Evolutionary conservation across 768 basidiomycete species (phyloP), one percentile per base, ranked within the genome.

Genomic region (Lactarius tabidus): DNA sequence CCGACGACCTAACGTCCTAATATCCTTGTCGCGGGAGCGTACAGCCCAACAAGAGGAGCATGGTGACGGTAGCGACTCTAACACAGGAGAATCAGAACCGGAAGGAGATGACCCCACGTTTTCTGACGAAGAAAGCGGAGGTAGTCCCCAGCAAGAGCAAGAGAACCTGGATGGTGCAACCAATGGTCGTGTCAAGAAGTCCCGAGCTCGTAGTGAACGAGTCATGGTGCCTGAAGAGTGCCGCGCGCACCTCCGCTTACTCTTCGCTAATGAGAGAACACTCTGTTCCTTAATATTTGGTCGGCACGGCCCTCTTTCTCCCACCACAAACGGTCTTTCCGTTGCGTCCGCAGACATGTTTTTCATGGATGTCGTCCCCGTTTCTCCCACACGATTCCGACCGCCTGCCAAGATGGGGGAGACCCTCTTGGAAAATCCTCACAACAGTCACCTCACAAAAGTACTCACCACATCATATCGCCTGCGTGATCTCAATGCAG

Each of bases 381-480:
- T 98, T 23, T 84, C 95, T 18, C 97, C 97, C 18, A 96, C 93
- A 8, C 91, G 96, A 39, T 99, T 98, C 81, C 87, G 97, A 54
- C 97, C 97, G 4, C 91, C 97, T 3, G 84, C 93, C 2, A 90
- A 87, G 72, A 84, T 98, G 88, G 92, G 87, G 60, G 97, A 95
- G 61, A 88, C 86, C 52, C 80, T 97, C 0, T 98, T 98, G 75
- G 97, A 99, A 73, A 95, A 98, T 76, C 86, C 94, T 0, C 96
- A 98, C 70, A 99, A 99, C 74, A 90, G 93, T 71, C 84, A 96
- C 26, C 80, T 99, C 36, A 79, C 91, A 29, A 87, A 82, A 71
- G 85, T 97, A 39, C 79, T 99, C 39, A 82, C 81, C 28, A 93
- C 94, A 0, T 88, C 89, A 3, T 91, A 91, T 72, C 83, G 85